phyloP scores from a whole-genome alignment of 805 yeast species.

The Lachancea thermotolerans region DNA sequence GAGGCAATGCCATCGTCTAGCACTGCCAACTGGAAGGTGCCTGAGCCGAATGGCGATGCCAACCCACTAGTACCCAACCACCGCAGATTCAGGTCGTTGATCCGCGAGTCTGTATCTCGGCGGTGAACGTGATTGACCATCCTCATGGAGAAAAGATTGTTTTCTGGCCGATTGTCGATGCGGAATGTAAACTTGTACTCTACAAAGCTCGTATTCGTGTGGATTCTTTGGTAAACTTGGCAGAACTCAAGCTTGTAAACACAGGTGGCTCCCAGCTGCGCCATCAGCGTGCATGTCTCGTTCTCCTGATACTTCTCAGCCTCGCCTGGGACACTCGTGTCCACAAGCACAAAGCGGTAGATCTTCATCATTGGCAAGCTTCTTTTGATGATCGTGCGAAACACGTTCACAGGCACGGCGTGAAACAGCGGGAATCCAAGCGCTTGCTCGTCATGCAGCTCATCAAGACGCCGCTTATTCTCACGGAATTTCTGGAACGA shows the following conservation, averaged over 20 bases:
- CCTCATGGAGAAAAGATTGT: constrained; percentile 18
- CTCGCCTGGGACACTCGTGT: neutral
- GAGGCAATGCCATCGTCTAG: constrained; percentile 32
- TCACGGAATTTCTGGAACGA: constrained; percentile 24
- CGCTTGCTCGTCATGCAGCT: constrained; percentile 15
- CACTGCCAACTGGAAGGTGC: constrained; percentile 30
- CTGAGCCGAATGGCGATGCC: constrained; percentile 32
- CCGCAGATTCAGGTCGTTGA: constrained; percentile 30
- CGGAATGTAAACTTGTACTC: constrained; percentile 31
- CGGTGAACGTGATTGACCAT: constrained; percentile 30
- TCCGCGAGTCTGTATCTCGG: constrained; percentile 30
- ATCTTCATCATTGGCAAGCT: constrained; percentile 28
- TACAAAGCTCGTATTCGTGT: constrained; percentile 19
- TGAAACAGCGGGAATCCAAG: constrained; percentile 35
- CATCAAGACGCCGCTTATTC: constrained; percentile 25
- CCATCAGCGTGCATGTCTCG: constrained; percentile 5
- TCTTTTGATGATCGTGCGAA: constrained; percentile 28
- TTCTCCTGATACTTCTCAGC: constrained; percentile 6
- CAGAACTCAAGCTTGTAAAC: constrained; percentile 31
- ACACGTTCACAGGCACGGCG: constrained; percentile 23
- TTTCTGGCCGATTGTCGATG: constrained; percentile 14
- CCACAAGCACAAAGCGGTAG: constrained; percentile 20
- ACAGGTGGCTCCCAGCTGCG: constrained; percentile 5
- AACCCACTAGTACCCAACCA: constrained; percentile 37
- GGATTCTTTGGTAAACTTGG: constrained; percentile 24